These are phyloP conservation scores for Fraxinus paxiana DNA, from an alignment of 305 asterid genomes.

Conservation along the genomic window DNA sequence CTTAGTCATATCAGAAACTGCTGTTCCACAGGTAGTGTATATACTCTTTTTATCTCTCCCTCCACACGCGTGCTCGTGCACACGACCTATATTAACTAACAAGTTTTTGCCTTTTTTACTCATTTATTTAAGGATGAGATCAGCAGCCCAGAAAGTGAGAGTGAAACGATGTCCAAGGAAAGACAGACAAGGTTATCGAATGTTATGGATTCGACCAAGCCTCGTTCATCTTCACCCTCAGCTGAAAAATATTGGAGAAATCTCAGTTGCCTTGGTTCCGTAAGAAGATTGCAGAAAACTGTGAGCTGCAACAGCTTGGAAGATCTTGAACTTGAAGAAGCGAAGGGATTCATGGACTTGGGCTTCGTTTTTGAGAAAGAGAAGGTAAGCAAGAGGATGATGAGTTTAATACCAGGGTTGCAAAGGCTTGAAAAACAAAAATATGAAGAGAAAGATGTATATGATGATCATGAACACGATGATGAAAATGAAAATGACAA, in stretches of 20 bases:
- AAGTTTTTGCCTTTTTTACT: not conserved
- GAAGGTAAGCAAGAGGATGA: slow-evolving; percentile 33
- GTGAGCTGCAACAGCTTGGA: slow-evolving; percentile 37
- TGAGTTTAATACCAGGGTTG: slow-evolving; percentile 53
- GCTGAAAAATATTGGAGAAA: slow-evolving; percentile 22
- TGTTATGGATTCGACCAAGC: slow-evolving; percentile 19
- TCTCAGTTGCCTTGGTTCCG: not conserved
- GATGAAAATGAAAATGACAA: slow-evolving; percentile 8
- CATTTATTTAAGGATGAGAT: slow-evolving; percentile 20
- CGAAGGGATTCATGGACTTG: slow-evolving; percentile 61
- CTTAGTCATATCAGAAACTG: not conserved
- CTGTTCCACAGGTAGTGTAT: slow-evolving; percentile 29
- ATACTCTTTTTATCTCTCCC: not conserved
- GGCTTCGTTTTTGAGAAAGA: slow-evolving; percentile 55
- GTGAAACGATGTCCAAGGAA: slow-evolving; percentile 7
- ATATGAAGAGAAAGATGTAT: not conserved
- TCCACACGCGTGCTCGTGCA: not conserved
- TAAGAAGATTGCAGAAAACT: slow-evolving; percentile 27
- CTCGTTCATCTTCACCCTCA: slow-evolving; percentile 34
- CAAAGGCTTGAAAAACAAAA: slow-evolving; percentile 33
- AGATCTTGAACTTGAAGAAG: slow-evolving; percentile 67
- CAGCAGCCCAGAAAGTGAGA: slow-evolving; percentile 18
- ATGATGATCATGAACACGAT: not conserved
- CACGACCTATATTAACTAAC: not conserved
- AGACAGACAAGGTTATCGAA: slow-evolving; percentile 24